Conservation (phyloP, 805 yeast species). For the Candida peoriensis region DNA sequence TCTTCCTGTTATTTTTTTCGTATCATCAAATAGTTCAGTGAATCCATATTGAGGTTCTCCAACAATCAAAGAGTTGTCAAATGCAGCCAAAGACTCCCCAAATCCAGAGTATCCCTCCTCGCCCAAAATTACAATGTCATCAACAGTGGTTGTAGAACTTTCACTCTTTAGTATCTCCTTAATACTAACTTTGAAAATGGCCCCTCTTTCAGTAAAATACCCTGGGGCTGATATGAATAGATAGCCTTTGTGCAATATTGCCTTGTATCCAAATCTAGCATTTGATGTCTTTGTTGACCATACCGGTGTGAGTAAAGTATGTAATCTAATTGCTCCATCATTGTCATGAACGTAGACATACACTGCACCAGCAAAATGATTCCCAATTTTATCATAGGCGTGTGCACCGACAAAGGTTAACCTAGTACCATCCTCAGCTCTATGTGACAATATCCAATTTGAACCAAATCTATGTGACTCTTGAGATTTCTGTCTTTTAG, state of each 20-base stretch:
- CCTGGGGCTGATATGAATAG: slow-evolving; percentile 42
- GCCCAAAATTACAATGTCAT: slow-evolving; percentile 20
- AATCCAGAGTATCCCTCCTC: slow-evolving; percentile 34
- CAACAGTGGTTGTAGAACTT: slow-evolving; percentile 2
- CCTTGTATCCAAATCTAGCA: slow-evolving; percentile 14
- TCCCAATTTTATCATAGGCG: slow-evolving; percentile 8
- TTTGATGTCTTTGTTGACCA: background rate
- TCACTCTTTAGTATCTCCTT: slow-evolving; percentile 10
- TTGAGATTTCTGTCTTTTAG: slow-evolving; percentile 7
- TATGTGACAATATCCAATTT: slow-evolving; percentile 16
- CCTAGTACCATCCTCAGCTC: slow-evolving; percentile 19
- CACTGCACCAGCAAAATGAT: slow-evolving; percentile 38
- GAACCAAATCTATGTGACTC: slow-evolving; percentile 17
- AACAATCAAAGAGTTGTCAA: slow-evolving; percentile 27
- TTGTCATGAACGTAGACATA: slow-evolving; percentile 24
- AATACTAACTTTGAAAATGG: slow-evolving; percentile 38
- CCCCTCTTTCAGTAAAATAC: slow-evolving; percentile 36
- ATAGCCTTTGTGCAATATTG: slow-evolving; percentile 7
- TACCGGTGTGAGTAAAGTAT: slow-evolving; percentile 2
- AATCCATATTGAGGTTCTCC: slow-evolving; percentile 36
- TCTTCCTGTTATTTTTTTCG: slow-evolving; percentile 28
- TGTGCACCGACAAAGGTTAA: slow-evolving; percentile 13
- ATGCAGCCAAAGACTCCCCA: slow-evolving; percentile 34
- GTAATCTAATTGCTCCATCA: slow-evolving; percentile 2
- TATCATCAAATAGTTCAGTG: slow-evolving; percentile 23